These are phyloP conservation scores for Aspergillus versicolor DNA, from an alignment of 2,329 filamentous ascomycete species.

Conservation along the genomic window DNA sequence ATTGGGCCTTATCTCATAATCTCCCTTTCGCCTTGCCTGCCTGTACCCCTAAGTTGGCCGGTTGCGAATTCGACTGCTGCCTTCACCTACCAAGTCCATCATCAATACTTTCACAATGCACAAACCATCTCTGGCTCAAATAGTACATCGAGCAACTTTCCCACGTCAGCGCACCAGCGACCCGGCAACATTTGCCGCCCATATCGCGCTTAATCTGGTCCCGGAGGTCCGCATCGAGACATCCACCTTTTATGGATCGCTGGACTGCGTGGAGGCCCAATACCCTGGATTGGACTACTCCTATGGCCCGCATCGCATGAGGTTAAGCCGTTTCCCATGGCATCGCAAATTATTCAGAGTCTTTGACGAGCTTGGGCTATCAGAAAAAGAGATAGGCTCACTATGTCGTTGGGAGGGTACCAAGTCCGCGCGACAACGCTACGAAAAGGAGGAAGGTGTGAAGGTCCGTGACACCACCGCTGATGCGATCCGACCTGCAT, in stretches of 20 bases:
- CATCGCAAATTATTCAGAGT: conserved; percentile 60
- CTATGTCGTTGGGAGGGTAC: conserved; percentile 61
- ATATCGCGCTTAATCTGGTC: conserved; percentile 62
- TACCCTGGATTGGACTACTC: conserved; percentile 67
- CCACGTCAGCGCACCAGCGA: conserved; percentile 57
- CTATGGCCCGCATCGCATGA: conserved; percentile 60
- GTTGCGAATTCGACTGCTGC: background rate
- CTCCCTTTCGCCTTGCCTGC: background rate
- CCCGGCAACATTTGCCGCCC: conserved; percentile 58
- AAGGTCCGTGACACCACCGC: conserved; percentile 63
- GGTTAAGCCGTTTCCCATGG: conserved; percentile 61
- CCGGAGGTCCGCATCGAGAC: conserved; percentile 66
- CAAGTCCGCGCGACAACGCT: conserved; percentile 47
- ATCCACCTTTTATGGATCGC: conserved; percentile 62
- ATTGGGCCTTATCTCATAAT: background rate
- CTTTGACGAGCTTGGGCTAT: conserved; percentile 60
- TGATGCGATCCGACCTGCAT: conserved; percentile 53
- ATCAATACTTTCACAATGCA: conserved; percentile 50
- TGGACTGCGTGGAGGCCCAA: conserved; percentile 64
- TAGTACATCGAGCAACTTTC: conserved; percentile 60
- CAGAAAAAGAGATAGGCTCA: conserved; percentile 59
- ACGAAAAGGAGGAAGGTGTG: conserved; percentile 56
- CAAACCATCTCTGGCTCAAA: conserved; percentile 58
- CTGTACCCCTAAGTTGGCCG: conserved; percentile 1
- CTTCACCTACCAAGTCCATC: background rate